phyloP scores from a whole-genome alignment of 805 yeast species.

The Candida pseudoglaebosa region DNA sequence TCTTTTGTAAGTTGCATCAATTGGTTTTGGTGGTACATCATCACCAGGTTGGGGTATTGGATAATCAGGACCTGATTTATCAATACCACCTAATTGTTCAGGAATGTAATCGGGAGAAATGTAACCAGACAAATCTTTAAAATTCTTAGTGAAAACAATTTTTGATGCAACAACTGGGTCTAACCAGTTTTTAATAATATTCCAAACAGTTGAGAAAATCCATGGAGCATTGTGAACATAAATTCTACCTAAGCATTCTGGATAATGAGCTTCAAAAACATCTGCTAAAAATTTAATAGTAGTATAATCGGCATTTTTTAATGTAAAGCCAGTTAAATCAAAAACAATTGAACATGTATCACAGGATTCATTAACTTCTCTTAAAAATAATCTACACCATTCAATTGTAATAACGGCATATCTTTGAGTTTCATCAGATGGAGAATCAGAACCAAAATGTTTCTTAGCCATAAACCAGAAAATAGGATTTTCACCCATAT shows the following conservation, averaged over 20 bases:
- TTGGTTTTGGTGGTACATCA: slow-evolving; percentile 21
- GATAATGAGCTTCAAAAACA: slow-evolving; percentile 94
- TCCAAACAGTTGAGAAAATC: slow-evolving; percentile 95
- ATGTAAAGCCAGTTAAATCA: slow-evolving; percentile 80
- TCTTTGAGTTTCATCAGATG: slow-evolving; percentile 66
- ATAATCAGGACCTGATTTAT: slow-evolving; percentile 54
- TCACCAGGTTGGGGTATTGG: slow-evolving; percentile 58
- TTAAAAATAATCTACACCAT: slow-evolving; percentile 67
- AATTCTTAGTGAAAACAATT: slow-evolving; percentile 73
- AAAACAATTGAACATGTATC: slow-evolving; percentile 69
- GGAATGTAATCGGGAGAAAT: slow-evolving; percentile 63
- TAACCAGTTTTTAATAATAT: slow-evolving; percentile 85
- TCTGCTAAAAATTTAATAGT: slow-evolving; percentile 87
- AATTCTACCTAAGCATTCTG: slow-evolving; percentile 83
- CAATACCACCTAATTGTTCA: slow-evolving; percentile 70
- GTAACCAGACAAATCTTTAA: slow-evolving; percentile 61
- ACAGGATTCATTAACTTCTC: slow-evolving; percentile 54
- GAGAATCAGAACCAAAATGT: slow-evolving; percentile 51
- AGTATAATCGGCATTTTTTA: slow-evolving; percentile 88
- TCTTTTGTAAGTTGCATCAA: slow-evolving; percentile 38
- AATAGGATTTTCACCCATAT: slow-evolving; percentile 70
- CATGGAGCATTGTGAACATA: slow-evolving; percentile 94
- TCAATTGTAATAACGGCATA: slow-evolving; percentile 79
- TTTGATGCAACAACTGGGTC: slow-evolving; percentile 96
- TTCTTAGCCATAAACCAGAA: slow-evolving; percentile 75